Base-by-base conservation (phyloP, 2,329 filamentous ascomycete species). In the Endoconidiophora laricicola region DNA sequence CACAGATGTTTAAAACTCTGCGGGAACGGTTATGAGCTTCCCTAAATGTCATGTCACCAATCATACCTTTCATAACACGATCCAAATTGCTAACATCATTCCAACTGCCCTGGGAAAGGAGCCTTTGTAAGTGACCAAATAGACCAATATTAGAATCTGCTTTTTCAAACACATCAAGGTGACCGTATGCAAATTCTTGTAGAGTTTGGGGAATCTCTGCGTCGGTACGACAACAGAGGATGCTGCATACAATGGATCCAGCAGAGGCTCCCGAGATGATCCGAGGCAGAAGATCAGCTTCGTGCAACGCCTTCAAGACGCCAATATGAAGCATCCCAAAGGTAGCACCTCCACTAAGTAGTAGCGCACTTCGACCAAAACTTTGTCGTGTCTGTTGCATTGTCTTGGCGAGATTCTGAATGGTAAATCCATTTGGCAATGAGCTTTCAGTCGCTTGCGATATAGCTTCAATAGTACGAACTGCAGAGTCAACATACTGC, bases 21-120 rank as follows among this genome's bases (percentile, higher is more conserved):
- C 86, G 77, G 0, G 88, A 94, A n/a, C 87, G 81, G 61, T 94
- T 94, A 67, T 95, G 95, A 1, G 87, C 86, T 64, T 96, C 90
- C 60, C 90, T 85, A 57, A 96, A 96, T 0, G 90, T 96, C 58
- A 94, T 81, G 58, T 95, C 85, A 37, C 87, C 87, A 6, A 94
- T 72, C 59, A 91, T 69, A 29, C 72, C 71, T 49, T 78, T 76
- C 85, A 96, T 91, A 4, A 94, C 86, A 44, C 81, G 73, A 2
- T 77, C 81, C 45, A 95, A 67, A 62, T 94, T 79, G 22, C 76
- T 75, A 58, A 93, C 93, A 59, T 95, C 86, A 55, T 88, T 85
- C 68, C 90, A 81, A 43, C 80, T 81, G 1, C 86, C 86, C 57
- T 84, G 76, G n/a, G 85, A 93, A 33, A 93, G 65, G 46, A 94